Conservation (phyloP, 2,329 filamentous ascomycete genomes). For the Colletotrichum shisoi region DNA sequence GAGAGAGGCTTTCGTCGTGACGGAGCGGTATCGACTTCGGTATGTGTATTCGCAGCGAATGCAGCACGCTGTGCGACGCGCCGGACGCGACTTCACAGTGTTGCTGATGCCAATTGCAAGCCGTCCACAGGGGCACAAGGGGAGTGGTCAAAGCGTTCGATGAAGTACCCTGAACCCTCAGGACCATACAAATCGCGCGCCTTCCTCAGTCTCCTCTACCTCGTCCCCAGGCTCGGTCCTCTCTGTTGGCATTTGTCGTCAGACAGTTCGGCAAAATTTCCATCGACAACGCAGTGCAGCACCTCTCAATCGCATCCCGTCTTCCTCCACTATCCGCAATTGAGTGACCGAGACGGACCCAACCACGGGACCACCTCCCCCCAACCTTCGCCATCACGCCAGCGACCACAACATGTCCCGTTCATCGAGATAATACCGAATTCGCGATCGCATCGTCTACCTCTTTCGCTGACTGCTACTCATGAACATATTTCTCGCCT, state of each 20-base stretch:
- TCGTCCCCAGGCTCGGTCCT: conserved; percentile 38
- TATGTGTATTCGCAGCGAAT: conserved; percentile 24
- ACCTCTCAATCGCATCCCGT: conserved; percentile 34
- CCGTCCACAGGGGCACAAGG: conserved; percentile 18
- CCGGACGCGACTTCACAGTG: conserved; percentile 37
- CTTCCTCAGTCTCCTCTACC: conserved; percentile 43
- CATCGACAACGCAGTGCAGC: conserved; percentile 42
- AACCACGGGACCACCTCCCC: conserved; percentile 41
- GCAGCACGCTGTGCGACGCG: conserved; percentile 31
- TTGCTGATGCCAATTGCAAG: conserved; percentile 26
- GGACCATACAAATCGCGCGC: not conserved
- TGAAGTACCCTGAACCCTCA: conserved; percentile 2
- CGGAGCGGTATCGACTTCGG: conserved; percentile 8
- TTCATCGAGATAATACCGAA: conserved; percentile 55
- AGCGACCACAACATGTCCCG: conserved; percentile 52
- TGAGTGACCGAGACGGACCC: conserved; percentile 37
- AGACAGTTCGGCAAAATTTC: conserved; percentile 49
- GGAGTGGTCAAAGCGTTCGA: conserved; percentile 14
- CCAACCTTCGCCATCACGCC: conserved; percentile 51
- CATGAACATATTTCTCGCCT: conserved; percentile 54
- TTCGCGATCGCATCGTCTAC: conserved; percentile 54
- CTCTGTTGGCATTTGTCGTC: conserved; percentile 38
- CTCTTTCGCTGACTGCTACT: conserved; percentile 53
- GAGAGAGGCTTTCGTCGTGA: conserved; percentile 6
- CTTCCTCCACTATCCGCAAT: conserved; percentile 33